Evolutionary conservation across 164 flowering plant species (phyloP).

Genomic region (Dillenia turbinata): DNA sequence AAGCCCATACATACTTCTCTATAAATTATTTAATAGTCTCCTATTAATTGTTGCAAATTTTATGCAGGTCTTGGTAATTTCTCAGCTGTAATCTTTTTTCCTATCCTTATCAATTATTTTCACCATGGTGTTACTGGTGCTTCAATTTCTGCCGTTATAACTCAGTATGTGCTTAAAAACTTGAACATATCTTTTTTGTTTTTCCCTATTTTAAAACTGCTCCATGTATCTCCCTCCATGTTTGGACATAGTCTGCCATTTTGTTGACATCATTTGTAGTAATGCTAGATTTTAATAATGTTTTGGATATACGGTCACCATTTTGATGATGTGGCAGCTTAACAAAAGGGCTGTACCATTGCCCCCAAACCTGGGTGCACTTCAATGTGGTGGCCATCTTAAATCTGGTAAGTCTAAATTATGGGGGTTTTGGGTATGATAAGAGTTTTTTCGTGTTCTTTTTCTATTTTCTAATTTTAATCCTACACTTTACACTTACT

Average conservation of each 20-base stretch:
- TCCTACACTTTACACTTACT: neutral
- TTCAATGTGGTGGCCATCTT: slow-evolving; percentile 73
- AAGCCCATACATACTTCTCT: no score
- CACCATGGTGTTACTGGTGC: slow-evolving; percentile 83
- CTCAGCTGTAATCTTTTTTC: slow-evolving; percentile 65
- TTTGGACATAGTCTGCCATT: no score
- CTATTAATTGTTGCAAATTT: no score
- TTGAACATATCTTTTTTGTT: neutral
- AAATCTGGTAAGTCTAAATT: slow-evolving; percentile 66
- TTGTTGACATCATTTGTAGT: neutral
- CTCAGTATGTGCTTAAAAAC: slow-evolving; percentile 65
- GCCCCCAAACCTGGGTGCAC: slow-evolving; percentile 72
- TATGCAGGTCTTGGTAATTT: slow-evolving; percentile 78
- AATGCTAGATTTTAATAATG: slow-evolving; percentile 3
- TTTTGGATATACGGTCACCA: slow-evolving; percentile 63
- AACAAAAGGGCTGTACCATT: slow-evolving; percentile 62
- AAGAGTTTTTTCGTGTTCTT: neutral
- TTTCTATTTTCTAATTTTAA: neutral
- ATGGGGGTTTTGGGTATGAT: neutral
- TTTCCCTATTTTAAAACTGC: no score
- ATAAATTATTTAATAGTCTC: no score
- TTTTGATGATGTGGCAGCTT: slow-evolving; percentile 68
- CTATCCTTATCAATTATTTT: slow-evolving; percentile 55
- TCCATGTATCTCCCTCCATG: no score
- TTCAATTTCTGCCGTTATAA: slow-evolving; percentile 74